Conservation (phyloP, 345 rosid genomes). For the Citrus australasica region DNA sequence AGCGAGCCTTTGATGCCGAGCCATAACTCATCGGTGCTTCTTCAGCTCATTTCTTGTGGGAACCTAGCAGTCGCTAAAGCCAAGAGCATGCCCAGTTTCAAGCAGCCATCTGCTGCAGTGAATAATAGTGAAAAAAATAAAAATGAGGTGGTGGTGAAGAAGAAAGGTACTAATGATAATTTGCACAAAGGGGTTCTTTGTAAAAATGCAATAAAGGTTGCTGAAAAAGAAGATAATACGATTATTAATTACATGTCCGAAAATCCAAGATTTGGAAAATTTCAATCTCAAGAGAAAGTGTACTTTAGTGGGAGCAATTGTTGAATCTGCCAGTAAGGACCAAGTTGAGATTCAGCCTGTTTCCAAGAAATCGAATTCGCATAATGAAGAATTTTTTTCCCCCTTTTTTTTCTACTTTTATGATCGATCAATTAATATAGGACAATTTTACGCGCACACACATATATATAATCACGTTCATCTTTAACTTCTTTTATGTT, state of each 20-base stretch:
- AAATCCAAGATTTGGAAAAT: conserved; percentile 89
- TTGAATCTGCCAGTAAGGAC: conserved; percentile 54
- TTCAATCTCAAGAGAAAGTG: conserved; percentile 75
- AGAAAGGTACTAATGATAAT: conserved; percentile 19
- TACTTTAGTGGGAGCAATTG: conserved; percentile 84
- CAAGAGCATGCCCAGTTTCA: conserved; percentile 26
- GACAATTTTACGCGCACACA: no score
- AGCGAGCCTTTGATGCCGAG: conserved; percentile 7
- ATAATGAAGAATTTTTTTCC: conserved; percentile 39
- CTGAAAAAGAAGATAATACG: conserved; percentile 35
- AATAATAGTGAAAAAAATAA: background rate
- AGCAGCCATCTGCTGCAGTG: conserved; percentile 7
- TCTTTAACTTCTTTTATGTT: background rate
- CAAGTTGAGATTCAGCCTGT: conserved; percentile 33
- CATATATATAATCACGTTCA: no score
- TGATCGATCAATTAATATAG: no score
- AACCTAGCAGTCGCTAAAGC: conserved; percentile 43
- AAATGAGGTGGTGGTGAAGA: conserved; percentile 6
- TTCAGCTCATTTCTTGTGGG: conserved; percentile 78
- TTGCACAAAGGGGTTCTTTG: conserved; percentile 52
- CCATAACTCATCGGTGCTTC: conserved; percentile 64
- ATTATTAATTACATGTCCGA: conserved; percentile 82
- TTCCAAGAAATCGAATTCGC: conserved; percentile 73
- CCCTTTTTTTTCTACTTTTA: background rate
- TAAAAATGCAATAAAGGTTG: conserved; percentile 38